phyloP scores from a whole-genome alignment of 371 early-diverging fungal genomes.

The Mucor lusitanicus region DNA sequence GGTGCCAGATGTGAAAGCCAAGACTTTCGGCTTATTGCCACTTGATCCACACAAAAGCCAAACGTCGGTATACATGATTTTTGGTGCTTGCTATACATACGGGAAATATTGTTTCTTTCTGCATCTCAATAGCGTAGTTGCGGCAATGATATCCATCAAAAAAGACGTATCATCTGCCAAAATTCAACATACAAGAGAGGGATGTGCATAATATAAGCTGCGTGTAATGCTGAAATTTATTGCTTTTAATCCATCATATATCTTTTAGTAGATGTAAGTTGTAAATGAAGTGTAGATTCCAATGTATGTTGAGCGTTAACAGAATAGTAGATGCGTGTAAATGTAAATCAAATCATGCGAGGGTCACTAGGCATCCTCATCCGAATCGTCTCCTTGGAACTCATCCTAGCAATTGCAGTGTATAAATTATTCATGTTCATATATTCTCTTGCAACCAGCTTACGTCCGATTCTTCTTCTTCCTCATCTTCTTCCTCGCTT shows the following conservation, averaged over 20 bases:
- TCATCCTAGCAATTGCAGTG: neutral
- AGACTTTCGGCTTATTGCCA: neutral
- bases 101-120: too few species aligned
- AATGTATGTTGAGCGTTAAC: neutral
- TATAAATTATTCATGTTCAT: neutral
- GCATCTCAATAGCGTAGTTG: too few species aligned
- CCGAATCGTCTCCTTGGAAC: neutral
- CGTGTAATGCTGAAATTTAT: neutral
- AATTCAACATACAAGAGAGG: neutral
- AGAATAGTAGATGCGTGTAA: neutral
- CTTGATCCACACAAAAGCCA: neutral
- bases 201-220: neutral
- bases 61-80: neutral
- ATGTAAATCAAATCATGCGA: neutral
- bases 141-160: too few species aligned
- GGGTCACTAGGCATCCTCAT: neutral
- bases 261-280: neutral
- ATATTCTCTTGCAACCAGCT: neutral
- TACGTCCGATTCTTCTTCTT: neutral
- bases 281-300: neutral
- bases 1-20: too few species aligned
- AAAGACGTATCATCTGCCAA: too few species aligned
- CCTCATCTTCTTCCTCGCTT: neutral
- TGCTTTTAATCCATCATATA: too few species aligned
- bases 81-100: neutral